Conservation (phyloP, 2,329 filamentous ascomycete genomes). For the Aspergillus phoenicis region DNA sequence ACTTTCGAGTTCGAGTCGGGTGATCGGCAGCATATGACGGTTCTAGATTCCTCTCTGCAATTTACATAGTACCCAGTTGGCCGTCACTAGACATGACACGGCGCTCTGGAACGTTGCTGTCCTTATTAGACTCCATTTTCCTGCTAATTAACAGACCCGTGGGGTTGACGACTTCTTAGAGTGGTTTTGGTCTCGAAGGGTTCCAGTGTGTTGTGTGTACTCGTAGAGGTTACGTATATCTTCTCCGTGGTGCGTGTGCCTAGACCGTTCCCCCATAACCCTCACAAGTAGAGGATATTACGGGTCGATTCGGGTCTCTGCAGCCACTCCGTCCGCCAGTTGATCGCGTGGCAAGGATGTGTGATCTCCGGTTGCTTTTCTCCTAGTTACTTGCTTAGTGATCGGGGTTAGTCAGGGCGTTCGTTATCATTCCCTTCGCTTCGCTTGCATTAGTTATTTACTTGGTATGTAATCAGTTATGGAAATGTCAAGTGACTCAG, state of each 20-base stretch:
- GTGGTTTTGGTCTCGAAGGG: neutral
- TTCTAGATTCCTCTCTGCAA: slow-evolving; percentile 7
- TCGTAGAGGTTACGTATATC: too few species aligned
- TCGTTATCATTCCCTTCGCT: neutral
- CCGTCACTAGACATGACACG: neutral
- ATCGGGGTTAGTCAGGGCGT: neutral
- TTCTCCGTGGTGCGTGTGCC: neutral
- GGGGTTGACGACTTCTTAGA: neutral
- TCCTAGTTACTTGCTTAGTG: neutral
- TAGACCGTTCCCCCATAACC: neutral
- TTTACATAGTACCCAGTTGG: neutral
- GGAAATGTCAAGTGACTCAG: neutral
- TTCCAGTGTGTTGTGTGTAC: too few species aligned
- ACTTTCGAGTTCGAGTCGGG: neutral
- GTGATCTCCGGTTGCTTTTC: neutral
- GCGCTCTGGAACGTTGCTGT: neutral
- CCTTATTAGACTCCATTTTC: neutral
- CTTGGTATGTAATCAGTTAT: neutral
- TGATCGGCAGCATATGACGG: slow-evolving; percentile 8
- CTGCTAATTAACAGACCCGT: neutral
- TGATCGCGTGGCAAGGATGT: neutral
- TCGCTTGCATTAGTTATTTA: neutral
- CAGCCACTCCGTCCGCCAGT: neutral
- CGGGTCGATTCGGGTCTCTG: neutral
- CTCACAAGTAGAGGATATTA: neutral